Base-by-base conservation (phyloP, 208 protist species). In the Acanthamoeba triangularis region DNA sequence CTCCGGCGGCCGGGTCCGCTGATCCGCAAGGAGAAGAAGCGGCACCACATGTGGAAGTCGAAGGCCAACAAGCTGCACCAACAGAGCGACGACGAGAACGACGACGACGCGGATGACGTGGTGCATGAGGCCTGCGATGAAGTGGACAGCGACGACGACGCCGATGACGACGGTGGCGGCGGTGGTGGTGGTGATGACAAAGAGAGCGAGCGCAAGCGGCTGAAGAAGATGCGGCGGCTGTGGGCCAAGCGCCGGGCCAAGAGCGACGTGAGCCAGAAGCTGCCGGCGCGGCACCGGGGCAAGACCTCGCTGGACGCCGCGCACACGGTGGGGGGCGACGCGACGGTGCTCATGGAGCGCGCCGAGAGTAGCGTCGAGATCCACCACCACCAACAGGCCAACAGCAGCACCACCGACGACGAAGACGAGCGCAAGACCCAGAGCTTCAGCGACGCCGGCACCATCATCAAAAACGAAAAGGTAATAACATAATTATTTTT, bases 401-500 rank as follows among this genome's bases (percentile, higher is more conserved):
- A 16, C 23, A 54, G 49, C 67, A 76, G 67, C 67, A 33, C 30
- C 28, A 85, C 76, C 41, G 76, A 85, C 16, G 76, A 85, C 18
- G 76, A 49, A 8, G 76, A 85, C 47, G 76, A 85, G 28, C 35
- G 8, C 44, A 49, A 56, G 76, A 25, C 76, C 23, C 30, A 28
- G 44, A 56, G 76, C 44, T 59, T 47, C 44, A 85, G 37, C 35
- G 76, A 85, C 10, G 35, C 76, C 41, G n/a, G 69, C 69, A 25
- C 69, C 33, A 78, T 78, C 33, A 85, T 85, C 76, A 85, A 85
- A 23, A 47, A 33, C 35, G 76, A 85, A 33, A 85, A 85, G 76
- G 76, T 85, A n/a, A n/a, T n/a, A n/a, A n/a, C n/a, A n/a, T n/a
- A 65, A n/a, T 65, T 65, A 41, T n/a, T 69, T 18, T 69, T 18